A percentile compares a stretch with the other conserved stretches of the same genome.
phyloP scores from a whole-genome alignment of 164 flowering plant genomes.

The Aristolochia contorta region DNA sequence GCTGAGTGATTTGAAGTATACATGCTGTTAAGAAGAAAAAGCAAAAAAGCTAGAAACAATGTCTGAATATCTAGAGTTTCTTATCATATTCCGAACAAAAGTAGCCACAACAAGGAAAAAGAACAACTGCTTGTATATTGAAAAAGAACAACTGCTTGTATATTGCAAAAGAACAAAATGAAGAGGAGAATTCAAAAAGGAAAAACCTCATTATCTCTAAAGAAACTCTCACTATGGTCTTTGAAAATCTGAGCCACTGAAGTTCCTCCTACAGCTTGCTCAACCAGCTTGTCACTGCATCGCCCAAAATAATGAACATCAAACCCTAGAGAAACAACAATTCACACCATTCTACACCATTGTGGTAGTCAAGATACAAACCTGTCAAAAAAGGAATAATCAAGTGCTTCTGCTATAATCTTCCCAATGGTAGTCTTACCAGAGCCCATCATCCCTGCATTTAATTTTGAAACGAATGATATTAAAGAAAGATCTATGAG shows the following conservation, averaged over 20 bases:
- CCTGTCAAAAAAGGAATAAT: constrained; percentile 87
- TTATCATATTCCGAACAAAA: too few relatives aligned
- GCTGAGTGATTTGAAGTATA: too few relatives aligned
- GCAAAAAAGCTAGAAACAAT: too few relatives aligned
- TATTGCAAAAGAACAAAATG: neutral
- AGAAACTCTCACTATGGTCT: constrained; percentile 48
- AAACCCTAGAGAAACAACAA: neutral
- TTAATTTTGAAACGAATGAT: neutral
- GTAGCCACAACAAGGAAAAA: too few relatives aligned
- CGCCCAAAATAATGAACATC: constrained; percentile 5
- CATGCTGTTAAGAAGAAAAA: too few relatives aligned
- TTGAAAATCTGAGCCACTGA: constrained; percentile 66
- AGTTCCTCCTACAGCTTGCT: constrained; percentile 48
- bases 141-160: too few relatives aligned
- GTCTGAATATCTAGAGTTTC: too few relatives aligned
- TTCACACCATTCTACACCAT: neutral
- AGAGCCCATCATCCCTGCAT: constrained; percentile 98
- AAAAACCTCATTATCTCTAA: constrained; percentile 64
- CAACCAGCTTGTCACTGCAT: constrained; percentile 59
- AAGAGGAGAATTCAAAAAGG: neutral
- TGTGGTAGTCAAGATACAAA: constrained; percentile 14
- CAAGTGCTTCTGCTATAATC: constrained; percentile 63
- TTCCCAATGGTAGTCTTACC: constrained; percentile 96
- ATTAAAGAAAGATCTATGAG: neutral
- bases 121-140: too few relatives aligned